Evolutionary conservation across 306 rosid genomes (phyloP).

Genomic region (Bauhinia variegata): DNA sequence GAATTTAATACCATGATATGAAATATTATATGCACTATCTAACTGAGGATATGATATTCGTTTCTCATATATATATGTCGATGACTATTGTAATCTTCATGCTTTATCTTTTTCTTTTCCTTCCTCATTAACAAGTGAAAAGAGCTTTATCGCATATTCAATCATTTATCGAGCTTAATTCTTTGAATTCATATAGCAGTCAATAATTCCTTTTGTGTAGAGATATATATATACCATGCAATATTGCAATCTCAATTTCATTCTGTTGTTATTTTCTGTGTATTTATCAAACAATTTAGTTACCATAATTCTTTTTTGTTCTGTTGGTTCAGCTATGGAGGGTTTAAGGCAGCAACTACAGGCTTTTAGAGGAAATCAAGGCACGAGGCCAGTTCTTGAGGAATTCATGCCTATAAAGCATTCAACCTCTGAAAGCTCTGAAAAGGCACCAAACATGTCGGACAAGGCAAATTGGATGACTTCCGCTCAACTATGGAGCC

Average conservation of each 20-base stretch:
- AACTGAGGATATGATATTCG: conserved; percentile 15
- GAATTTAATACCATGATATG: conserved; percentile 27
- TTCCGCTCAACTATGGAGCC: conserved; percentile 97
- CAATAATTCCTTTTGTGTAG: not conserved
- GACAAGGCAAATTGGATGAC: conserved; percentile 99
- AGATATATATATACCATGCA: conserved; percentile 18
- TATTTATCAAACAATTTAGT: not conserved
- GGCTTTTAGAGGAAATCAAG: conserved; percentile 60
- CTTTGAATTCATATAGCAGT: conserved; percentile 29
- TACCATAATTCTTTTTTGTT: conserved; percentile 1
- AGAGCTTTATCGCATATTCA: conserved; percentile 31
- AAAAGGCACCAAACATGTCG: conserved; percentile 53
- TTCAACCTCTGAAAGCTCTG: conserved; percentile 59
- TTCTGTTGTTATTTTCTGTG: not conserved
- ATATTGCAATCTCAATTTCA: not conserved
- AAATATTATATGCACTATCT: conserved; percentile 18
- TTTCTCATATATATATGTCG: conserved; percentile 24
- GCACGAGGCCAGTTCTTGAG: conserved; percentile 76
- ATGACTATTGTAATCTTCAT: no score
- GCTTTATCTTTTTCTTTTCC: conserved; percentile 40
- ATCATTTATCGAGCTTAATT: conserved; percentile 26
- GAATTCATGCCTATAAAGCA: conserved; percentile 92
- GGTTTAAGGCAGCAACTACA: conserved; percentile 82
- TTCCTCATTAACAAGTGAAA: conserved; percentile 38
- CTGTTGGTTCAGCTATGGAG: conserved; percentile 69